phyloP scores from a whole-genome alignment of 495 filamentous ascomycete genomes.

The Penicillium odoratum region DNA sequence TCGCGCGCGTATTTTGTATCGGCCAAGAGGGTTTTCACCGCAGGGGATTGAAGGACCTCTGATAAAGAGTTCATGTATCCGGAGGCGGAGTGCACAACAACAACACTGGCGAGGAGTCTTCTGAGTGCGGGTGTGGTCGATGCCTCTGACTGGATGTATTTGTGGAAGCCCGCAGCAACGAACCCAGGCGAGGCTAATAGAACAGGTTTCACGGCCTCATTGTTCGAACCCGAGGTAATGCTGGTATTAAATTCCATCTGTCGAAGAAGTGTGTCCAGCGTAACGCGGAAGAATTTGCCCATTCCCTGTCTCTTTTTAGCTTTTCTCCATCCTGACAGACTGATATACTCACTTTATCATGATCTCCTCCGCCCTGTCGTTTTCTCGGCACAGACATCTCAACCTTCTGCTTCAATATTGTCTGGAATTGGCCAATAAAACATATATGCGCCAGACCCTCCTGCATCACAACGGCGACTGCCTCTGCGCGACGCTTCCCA shows the following conservation, averaged over 20 bases:
- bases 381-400: slow-evolving; percentile 83
- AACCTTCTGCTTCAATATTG: slow-evolving; percentile 82
- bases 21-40: slow-evolving; percentile 71
- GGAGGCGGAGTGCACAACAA: slow-evolving; percentile 80
- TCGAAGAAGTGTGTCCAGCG: slow-evolving; percentile 70
- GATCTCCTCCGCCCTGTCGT: slow-evolving; percentile 58
- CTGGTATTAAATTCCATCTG: slow-evolving; percentile 71
- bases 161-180: slow-evolving; percentile 74
- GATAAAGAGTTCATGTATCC: slow-evolving; percentile 84
- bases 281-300: slow-evolving; percentile 77
- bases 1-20: slow-evolving; percentile 87
- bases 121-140: slow-evolving; percentile 55
- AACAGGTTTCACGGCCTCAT: slow-evolving; percentile 59
- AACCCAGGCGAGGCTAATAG: slow-evolving; percentile 90
- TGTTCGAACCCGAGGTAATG: slow-evolving; percentile 37
- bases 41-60: slow-evolving; percentile 77
- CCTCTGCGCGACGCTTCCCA: slow-evolving; percentile 66
- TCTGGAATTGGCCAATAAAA: slow-evolving; percentile 88
- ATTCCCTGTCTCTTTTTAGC: slow-evolving; percentile 54
- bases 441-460: slow-evolving; percentile 93
- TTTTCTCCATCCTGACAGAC: not conserved
- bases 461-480: slow-evolving; percentile 90
- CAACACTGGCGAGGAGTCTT: slow-evolving; percentile 62
- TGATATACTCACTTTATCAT: slow-evolving; percentile 55
- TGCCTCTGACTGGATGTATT: slow-evolving; percentile 74